Evolutionary conservation across 2,329 filamentous ascomycete genomes (phyloP).

Genomic region (Stromatinia cepivora): DNA sequence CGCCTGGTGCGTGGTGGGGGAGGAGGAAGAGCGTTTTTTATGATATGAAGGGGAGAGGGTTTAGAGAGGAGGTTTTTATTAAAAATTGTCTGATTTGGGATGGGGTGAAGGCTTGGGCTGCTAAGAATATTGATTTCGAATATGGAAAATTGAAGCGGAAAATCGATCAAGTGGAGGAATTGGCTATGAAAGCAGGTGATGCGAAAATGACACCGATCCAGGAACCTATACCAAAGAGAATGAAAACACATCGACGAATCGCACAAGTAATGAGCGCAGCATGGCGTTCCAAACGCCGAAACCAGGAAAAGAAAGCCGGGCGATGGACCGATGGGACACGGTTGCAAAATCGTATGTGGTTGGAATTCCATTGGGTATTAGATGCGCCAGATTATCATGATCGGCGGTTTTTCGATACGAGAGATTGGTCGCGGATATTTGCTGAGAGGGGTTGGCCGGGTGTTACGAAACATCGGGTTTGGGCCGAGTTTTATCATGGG

Average conservation of each 20-base stretch:
- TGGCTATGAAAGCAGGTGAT: not conserved
- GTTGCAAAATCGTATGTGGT: constrained; percentile 32
- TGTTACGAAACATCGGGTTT: not conserved
- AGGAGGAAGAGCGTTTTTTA: constrained; percentile 25
- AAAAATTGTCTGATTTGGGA: constrained; percentile 18
- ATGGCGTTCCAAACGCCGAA: constrained; percentile 28
- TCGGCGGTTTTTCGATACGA: constrained; percentile 3
- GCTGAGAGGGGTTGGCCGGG: not conserved
- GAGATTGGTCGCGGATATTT: constrained; percentile 13
- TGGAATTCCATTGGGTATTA: constrained; percentile 33
- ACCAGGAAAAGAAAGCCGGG: constrained; percentile 34
- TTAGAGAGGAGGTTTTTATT: constrained; percentile 25
- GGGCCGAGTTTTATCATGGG: constrained; percentile 8
- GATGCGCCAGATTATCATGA: constrained; percentile 25
- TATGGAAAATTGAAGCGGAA: constrained; percentile 14
- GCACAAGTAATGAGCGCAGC: constrained; percentile 27
- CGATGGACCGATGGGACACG: constrained; percentile 33
- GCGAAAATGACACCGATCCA: not conserved
- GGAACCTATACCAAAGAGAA: constrained; percentile 10
- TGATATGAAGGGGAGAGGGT: constrained; percentile 23
- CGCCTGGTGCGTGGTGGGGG: constrained; percentile 30
- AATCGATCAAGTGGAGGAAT: not conserved
- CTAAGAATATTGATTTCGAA: not conserved
- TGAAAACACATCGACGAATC: constrained; percentile 27
- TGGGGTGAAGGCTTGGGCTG: constrained; percentile 11